Evolutionary conservation across 208 protist genomes (phyloP).

Genomic region (Borovskyia barvae): DNA sequence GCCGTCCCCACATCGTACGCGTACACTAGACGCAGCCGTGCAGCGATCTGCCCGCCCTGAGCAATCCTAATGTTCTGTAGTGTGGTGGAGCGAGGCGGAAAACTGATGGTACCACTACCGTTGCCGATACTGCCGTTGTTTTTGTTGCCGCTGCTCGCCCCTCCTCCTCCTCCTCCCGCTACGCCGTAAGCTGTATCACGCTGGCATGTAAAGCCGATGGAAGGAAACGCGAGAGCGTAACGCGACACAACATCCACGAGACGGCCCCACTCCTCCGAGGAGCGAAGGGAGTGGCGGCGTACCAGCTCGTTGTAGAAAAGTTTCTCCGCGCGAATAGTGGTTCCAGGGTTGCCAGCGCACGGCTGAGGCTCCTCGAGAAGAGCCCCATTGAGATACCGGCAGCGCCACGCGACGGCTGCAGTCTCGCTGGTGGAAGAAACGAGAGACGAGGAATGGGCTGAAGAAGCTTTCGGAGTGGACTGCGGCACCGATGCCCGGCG

Average conservation of each 20-base stretch:
- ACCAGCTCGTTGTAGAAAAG: conserved; percentile 89
- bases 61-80: conserved; percentile 74
- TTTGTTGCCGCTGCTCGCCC: background rate
- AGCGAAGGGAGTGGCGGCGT: conserved; percentile 72
- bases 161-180: conserved; percentile 2
- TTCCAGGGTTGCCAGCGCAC: conserved; percentile 82
- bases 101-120: conserved; percentile 34
- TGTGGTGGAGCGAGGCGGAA: conserved; percentile 62
- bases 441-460: too few relatives aligned
- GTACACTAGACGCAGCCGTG: conserved; percentile 59
- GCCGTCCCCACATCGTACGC: conserved; percentile 23
- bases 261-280: conserved; percentile 91
- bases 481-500: conserved; percentile 20
- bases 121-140: background rate
- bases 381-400: conserved; percentile 87
- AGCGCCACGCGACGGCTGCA: conserved; percentile 45
- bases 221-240: conserved; percentile 84
- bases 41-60: conserved; percentile 47
- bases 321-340: conserved; percentile 81
- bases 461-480: background rate
- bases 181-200: conserved; percentile 27
- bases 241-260: conserved; percentile 90
- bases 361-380: conserved; percentile 84
- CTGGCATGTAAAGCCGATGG: conserved; percentile 70
- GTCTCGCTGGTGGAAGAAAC: background rate